Percentiles rank a stretch among this genome's conserved stretches.
These are phyloP conservation scores for Nicotiana paniculata DNA, from an alignment of 257 asterid genomes.

Conservation along the genomic window DNA sequence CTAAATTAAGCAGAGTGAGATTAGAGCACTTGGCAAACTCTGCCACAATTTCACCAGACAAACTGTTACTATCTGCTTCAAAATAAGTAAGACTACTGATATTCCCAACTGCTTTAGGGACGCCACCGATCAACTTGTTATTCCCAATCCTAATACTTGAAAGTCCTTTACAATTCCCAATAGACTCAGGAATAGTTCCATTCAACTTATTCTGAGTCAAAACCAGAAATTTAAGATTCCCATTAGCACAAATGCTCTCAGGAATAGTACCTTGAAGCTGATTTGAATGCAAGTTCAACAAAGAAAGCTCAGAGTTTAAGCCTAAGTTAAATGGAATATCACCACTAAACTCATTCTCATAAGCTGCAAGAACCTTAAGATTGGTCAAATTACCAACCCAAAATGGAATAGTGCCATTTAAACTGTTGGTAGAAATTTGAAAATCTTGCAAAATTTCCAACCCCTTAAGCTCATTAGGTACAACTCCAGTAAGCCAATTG, in stretches of 20 bases:
- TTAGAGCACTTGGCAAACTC: conserved; percentile 76
- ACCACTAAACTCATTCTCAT: conserved; percentile 74
- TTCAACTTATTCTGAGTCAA: conserved; percentile 68
- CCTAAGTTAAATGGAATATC: conserved; percentile 61
- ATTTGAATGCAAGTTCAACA: conserved; percentile 82
- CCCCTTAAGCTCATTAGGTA: conserved; percentile 58
- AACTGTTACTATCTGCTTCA: conserved; percentile 76
- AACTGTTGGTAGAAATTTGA: conserved; percentile 48
- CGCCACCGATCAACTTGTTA: conserved; percentile 55
- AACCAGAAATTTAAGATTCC: conserved; percentile 61
- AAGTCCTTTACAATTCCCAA: conserved; percentile 68
- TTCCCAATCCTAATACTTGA: conserved; percentile 82
- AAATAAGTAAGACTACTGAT: conserved; percentile 83
- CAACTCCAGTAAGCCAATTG: conserved; percentile 44
- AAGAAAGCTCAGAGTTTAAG: conserved; percentile 36
- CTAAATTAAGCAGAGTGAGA: conserved; percentile 77
- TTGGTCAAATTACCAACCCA: conserved; percentile 66
- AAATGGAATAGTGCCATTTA: conserved; percentile 69
- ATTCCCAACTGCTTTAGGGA: conserved; percentile 76
- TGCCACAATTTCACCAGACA: conserved; percentile 71
- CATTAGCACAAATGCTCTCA: conserved; percentile 64
- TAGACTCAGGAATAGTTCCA: conserved; percentile 56
- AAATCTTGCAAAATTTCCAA: conserved; percentile 52
- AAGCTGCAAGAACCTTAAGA: conserved; percentile 64
- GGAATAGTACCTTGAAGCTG: conserved; percentile 59